Evolutionary conservation across 2,329 filamentous ascomycete genomes (phyloP).

Genomic region (Hypomyces rosellus): DNA sequence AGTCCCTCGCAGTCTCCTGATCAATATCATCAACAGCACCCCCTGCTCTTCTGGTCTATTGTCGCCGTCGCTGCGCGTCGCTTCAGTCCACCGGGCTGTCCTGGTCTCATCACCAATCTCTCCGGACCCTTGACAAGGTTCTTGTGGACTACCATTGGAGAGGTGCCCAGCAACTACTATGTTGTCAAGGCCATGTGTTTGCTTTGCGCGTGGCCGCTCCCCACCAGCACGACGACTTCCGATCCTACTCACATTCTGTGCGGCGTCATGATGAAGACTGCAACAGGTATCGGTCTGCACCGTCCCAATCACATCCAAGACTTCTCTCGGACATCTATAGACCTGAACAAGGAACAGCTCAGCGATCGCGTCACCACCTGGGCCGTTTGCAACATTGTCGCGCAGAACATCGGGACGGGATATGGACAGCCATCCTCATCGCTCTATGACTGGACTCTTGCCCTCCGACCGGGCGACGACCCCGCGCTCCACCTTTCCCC

Average conservation of each 20-base stretch:
- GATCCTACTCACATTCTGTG: constrained; percentile 78
- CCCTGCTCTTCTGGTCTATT: constrained; percentile 80
- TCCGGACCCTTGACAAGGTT: constrained; percentile 63
- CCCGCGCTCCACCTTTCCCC: constrained; percentile 52
- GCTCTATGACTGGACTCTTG: constrained; percentile 68
- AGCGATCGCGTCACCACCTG: constrained; percentile 74
- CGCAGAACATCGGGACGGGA: constrained; percentile 74
- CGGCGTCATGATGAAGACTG: constrained; percentile 81
- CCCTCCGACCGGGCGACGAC: constrained; percentile 52
- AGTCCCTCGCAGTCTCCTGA: constrained; percentile 62
- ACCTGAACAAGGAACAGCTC: constrained; percentile 72
- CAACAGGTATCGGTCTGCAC: constrained; percentile 76
- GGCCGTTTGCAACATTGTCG: constrained; percentile 80
- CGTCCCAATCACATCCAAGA: constrained; percentile 77
- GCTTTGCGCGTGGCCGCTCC: constrained; percentile 75
- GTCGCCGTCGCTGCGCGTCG: constrained; percentile 68
- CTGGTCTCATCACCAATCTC: constrained; percentile 59
- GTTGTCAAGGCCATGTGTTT: constrained; percentile 77
- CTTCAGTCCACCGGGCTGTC: constrained; percentile 51
- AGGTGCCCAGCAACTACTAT: constrained; percentile 72
- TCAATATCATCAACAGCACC: constrained; percentile 68
- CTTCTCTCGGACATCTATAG: constrained; percentile 68
- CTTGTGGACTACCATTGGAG: constrained; percentile 70
- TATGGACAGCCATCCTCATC: constrained; percentile 77
- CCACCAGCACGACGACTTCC: constrained; percentile 71